Evolutionary conservation across 306 rosid genomes (phyloP).

Genomic region (Mimosa bimucronata): DNA sequence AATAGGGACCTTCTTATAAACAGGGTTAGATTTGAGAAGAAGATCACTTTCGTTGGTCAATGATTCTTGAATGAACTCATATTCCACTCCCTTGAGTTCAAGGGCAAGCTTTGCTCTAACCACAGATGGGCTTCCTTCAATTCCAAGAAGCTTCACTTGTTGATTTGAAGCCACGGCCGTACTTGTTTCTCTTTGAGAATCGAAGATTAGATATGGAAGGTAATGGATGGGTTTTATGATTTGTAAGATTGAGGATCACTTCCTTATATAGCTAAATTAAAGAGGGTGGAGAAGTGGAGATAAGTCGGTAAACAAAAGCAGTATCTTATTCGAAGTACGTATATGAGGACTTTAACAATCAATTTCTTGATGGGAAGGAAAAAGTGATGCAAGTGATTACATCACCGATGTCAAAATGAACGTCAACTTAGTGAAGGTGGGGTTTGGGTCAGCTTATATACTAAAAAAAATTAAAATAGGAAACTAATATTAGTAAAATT

Average conservation of each 20-base stretch:
- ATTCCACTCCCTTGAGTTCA: conserved; percentile 51
- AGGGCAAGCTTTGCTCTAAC: conserved; percentile 46
- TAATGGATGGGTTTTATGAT: not conserved
- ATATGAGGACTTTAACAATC: no score
- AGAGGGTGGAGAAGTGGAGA: not conserved
- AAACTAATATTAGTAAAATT: no score
- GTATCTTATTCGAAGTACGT: no score
- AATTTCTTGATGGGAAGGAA: not conserved
- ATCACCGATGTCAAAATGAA: not conserved
- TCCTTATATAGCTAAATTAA: not conserved
- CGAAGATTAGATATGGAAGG: not conserved
- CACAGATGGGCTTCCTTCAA: not conserved
- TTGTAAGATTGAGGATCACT: not conserved
- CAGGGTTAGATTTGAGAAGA: conserved; percentile 54
- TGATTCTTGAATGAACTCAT: conserved; percentile 43
- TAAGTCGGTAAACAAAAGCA: not conserved
- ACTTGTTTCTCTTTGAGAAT: not conserved
- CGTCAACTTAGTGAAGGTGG: no score
- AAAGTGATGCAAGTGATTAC: not conserved
- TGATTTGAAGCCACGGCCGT: conserved; percentile 11
- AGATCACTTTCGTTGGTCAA: conserved; percentile 36
- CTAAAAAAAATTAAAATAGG: no score
- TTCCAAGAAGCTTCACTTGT: conserved; percentile 41
- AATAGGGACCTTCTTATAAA: conserved; percentile 51
- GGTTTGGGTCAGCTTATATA: no score